Percentiles rank a stretch among this genome's conserved stretches.
Evolutionary conservation across 164 flowering plant genomes (phyloP).

Genomic region (Chloranthus sessilifolius): DNA sequence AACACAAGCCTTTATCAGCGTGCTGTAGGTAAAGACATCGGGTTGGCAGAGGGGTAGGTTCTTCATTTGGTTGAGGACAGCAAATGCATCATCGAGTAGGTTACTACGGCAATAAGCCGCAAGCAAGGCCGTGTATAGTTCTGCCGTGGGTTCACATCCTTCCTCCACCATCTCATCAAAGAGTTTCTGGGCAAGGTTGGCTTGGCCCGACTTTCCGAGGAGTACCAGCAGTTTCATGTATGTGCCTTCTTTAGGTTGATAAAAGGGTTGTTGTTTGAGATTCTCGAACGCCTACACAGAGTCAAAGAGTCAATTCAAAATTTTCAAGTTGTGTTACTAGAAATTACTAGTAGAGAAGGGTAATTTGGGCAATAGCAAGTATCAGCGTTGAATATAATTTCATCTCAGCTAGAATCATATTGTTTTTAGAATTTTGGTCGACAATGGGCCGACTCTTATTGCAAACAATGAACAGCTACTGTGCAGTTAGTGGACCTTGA

Average conservation of each 20-base stretch:
- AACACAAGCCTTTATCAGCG: slow-evolving; percentile 72
- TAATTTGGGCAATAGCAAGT: no score
- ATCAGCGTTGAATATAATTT: no score
- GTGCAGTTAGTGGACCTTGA: no score
- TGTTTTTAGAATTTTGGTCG: no score
- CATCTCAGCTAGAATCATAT: no score
- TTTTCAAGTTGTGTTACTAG: no score
- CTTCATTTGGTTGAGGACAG: slow-evolving; percentile 68
- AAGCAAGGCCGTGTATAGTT: slow-evolving; percentile 82
- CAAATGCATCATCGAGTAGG: slow-evolving; percentile 69
- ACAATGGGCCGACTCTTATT: no score
- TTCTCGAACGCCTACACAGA: slow-evolving; percentile 71
- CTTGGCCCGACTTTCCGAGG: slow-evolving; percentile 78
- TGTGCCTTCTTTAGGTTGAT: slow-evolving; percentile 82
- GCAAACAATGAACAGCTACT: no score
- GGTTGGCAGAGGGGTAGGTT: slow-evolving; percentile 82
- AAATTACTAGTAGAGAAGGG: no score
- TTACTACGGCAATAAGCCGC: slow-evolving; percentile 72
- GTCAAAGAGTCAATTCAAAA: no score
- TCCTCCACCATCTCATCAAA: slow-evolving; percentile 80
- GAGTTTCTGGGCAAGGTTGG: slow-evolving; percentile 63
- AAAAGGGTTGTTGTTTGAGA: slow-evolving; percentile 79
- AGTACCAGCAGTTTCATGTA: slow-evolving; percentile 89
- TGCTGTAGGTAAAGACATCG: slow-evolving; percentile 77
- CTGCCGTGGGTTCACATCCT: slow-evolving; percentile 68